Conservation (phyloP, 2,329 filamentous ascomycete genomes). For the Sclerotinia nivalis region DNA sequence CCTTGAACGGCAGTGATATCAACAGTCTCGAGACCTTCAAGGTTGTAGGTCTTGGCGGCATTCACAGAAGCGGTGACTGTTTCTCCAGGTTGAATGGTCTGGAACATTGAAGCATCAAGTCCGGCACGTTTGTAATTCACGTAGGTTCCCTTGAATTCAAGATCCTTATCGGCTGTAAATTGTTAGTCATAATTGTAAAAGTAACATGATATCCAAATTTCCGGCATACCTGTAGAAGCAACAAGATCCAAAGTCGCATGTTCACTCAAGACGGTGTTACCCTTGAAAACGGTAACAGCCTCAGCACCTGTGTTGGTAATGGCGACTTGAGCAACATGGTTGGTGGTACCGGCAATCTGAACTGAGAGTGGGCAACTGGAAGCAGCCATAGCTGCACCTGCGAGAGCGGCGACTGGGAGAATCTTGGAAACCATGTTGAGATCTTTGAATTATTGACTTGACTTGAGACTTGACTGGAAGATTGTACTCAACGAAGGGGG, state of each 20-base stretch:
- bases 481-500: background rate
- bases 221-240: conserved; percentile 27
- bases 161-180: conserved; percentile 27
- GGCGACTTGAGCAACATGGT: conserved; percentile 32
- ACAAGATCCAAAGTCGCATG: conserved; percentile 34
- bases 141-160: conserved; percentile 32
- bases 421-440: conserved; percentile 33
- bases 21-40: conserved; percentile 29
- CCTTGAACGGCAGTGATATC: conserved; percentile 34
- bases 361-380: conserved; percentile 33
- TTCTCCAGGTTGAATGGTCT: conserved; percentile 32
- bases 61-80: conserved; percentile 32
- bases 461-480: conserved; percentile 6
- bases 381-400: conserved; percentile 31
- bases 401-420: conserved; percentile 31
- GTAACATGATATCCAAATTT: background rate
- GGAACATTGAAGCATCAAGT: conserved; percentile 29
- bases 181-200: conserved; percentile 3
- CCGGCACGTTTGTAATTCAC: conserved; percentile 33
- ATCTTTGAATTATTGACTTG: conserved; percentile 1
- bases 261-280: conserved; percentile 33
- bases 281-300: conserved; percentile 34
- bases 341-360: conserved; percentile 28
- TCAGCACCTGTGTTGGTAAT: conserved; percentile 34
- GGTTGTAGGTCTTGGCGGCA: conserved; percentile 33